These are phyloP conservation scores for Lactarius psammicola DNA, from an alignment of 768 basidiomycete genomes.

Conservation along the genomic window DNA sequence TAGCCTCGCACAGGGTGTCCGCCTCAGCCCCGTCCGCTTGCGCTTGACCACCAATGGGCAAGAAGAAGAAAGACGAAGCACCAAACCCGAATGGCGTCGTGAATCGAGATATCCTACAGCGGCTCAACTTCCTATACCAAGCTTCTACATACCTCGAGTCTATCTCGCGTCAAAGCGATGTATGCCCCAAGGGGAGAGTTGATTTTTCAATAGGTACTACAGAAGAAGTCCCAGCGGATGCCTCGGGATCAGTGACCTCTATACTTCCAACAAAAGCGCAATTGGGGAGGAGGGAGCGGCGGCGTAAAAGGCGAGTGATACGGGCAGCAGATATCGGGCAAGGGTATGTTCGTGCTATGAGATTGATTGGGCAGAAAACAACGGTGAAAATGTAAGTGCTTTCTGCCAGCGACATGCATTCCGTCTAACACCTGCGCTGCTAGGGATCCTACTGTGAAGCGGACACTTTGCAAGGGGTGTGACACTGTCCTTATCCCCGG, in stretches of 20 bases:
- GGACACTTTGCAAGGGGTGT: slow-evolving; percentile 73
- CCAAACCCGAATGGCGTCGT: slow-evolving; percentile 57
- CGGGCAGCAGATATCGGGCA: slow-evolving; percentile 55
- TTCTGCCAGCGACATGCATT: neutral
- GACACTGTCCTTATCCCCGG: slow-evolving; percentile 66
- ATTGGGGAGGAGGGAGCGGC: slow-evolving; percentile 5
- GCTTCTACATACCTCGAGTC: slow-evolving; percentile 63
- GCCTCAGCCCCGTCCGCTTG: neutral
- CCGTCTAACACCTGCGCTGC: neutral
- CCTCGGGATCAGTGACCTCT: neutral
- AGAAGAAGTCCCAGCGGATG: neutral
- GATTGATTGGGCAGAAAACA: slow-evolving; percentile 68
- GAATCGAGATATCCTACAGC: slow-evolving; percentile 76
- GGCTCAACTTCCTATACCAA: slow-evolving; percentile 85
- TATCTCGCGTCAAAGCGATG: slow-evolving; percentile 29
- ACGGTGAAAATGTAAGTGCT: slow-evolving; percentile 68
- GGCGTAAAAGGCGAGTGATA: slow-evolving; percentile 34
- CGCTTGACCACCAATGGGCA: slow-evolving; percentile 50
- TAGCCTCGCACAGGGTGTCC: no score
- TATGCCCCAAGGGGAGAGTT: neutral
- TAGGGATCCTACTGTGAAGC: slow-evolving; percentile 84
- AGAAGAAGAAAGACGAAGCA: slow-evolving; percentile 53
- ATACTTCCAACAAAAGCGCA: neutral
- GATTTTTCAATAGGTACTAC: neutral
- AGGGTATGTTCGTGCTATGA: slow-evolving; percentile 65